Percentiles rank a stretch among this genome's conserved stretches.
These are phyloP conservation scores for Albophoma yamanashiensis DNA, from an alignment of 2,329 filamentous ascomycete species.

Conservation along the genomic window DNA sequence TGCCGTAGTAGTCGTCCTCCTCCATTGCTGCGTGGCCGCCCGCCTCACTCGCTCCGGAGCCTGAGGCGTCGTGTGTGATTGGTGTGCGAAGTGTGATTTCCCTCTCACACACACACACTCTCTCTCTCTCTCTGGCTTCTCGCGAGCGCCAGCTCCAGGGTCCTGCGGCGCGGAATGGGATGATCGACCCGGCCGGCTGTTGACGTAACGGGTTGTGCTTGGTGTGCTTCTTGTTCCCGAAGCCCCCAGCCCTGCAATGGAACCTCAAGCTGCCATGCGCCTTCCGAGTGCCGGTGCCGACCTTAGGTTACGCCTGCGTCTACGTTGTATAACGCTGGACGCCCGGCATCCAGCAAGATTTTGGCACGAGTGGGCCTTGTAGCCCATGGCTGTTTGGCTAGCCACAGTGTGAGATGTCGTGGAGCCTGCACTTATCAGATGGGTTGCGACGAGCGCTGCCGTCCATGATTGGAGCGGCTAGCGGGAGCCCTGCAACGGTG, in stretches of 20 bases:
- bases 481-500: not conserved
- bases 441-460: not conserved
- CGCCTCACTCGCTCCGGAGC: not conserved
- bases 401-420: not conserved
- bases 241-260: not conserved
- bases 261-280: not conserved
- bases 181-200: not conserved
- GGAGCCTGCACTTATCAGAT: not conserved
- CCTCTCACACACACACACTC: not conserved
- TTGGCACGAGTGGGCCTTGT: not conserved
- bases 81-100: not conserved
- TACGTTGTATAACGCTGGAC: not conserved
- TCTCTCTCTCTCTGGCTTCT: no score
- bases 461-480: not conserved
- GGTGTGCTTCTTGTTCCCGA: not conserved
- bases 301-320: not conserved
- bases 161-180: not conserved
- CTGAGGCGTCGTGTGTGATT: not conserved
- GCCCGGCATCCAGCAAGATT: not conserved
- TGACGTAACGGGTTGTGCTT: not conserved
- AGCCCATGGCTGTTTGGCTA: not conserved
- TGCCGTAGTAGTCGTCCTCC: slow-evolving; percentile 23
- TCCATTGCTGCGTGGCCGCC: slow-evolving; percentile 17
- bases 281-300: not conserved
- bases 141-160: not conserved